These are phyloP conservation scores for Podospora didyma DNA, from an alignment of 495 filamentous ascomycete genomes.

Conservation along the genomic window DNA sequence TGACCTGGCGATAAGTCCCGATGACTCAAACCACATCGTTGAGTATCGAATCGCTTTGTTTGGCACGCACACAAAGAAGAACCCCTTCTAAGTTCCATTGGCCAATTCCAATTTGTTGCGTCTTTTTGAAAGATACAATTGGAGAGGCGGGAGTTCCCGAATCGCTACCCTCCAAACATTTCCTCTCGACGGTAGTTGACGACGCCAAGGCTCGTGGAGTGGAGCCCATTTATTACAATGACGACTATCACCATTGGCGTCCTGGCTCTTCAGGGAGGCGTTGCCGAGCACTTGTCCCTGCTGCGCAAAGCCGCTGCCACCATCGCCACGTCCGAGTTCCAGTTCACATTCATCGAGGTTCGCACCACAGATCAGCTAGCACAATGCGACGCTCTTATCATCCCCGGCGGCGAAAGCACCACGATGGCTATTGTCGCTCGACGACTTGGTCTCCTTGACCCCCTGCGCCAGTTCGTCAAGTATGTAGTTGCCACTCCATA, in stretches of 20 bases:
- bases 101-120: too few relatives aligned
- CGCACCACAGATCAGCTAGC: slow-evolving; percentile 69
- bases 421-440: slow-evolving; percentile 86
- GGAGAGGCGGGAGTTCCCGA: not conserved
- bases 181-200: too few relatives aligned
- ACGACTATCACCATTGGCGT: slow-evolving; percentile 65
- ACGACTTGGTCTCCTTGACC: slow-evolving; percentile 75
- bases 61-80: not conserved
- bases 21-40: not conserved
- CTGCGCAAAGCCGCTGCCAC: slow-evolving; percentile 58
- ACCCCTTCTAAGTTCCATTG: not conserved
- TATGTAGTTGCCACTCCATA: slow-evolving; percentile 36
- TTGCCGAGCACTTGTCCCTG: slow-evolving; percentile 79
- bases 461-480: slow-evolving; percentile 91
- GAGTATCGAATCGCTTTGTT: not conserved
- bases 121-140: too few relatives aligned
- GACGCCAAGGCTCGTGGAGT: not conserved
- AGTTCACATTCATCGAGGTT: slow-evolving; percentile 68
- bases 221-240: slow-evolving; percentile 3
- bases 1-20: not conserved
- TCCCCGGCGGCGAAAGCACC: slow-evolving; percentile 94
- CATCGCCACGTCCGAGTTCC: slow-evolving; percentile 12
- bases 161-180: too few relatives aligned
- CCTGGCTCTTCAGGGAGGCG: slow-evolving; percentile 90
- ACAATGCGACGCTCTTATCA: slow-evolving; percentile 74